Base-by-base conservation (phyloP, 208 protist genomes). In the Angomonas ambiguus region DNA sequence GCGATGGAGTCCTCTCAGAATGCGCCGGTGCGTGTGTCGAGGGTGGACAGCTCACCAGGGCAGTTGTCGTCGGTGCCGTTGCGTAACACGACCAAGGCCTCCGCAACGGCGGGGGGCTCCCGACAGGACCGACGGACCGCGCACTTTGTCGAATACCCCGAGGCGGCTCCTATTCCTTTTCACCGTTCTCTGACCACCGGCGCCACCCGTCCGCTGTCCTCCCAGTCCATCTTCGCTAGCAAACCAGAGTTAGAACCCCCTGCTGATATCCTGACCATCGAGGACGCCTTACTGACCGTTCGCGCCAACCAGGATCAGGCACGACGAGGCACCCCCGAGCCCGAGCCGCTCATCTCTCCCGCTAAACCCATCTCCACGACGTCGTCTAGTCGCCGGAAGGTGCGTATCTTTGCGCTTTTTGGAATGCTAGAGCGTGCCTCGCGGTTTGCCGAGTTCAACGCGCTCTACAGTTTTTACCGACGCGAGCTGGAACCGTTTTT, bases 341-440 rank as follows among this genome's bases (percentile, higher is more conserved):
- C 5, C 41, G 22, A 51, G 64, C 0, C 34, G 0, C 51, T 20
- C 3, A 1, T 49, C 49, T 31, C 13, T 30, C 20, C 30, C 20
- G 51, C 55, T 4, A 35, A 42, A 6, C 51, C 49, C 18, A 32
- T 51, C 11, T n/a, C 34, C 10, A 32, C 25, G 20, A 34, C 66
- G 35, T 20, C 38, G 16, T 31, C 13, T 25, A 16, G n/a, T 0
- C 55, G 53, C 38, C 30, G 45, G 45, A 56, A 48, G 33, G 63
- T 51, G 2, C 48, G 66, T 1, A 64, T 85, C 16, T 93, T 93
- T 73, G 78, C 66, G n/a, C 69, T 93, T 16, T 93, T 93, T 72
- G 77, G 82, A 11, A 76, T 73, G 16, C 63, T 93, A 8, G 83
- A 91, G 68, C 79, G 79, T 13, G 62, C 53, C 27, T 75, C 71